Conservation (phyloP, 1,284 basidiomycete species). For the Ceratobasidium sp. region DNA sequence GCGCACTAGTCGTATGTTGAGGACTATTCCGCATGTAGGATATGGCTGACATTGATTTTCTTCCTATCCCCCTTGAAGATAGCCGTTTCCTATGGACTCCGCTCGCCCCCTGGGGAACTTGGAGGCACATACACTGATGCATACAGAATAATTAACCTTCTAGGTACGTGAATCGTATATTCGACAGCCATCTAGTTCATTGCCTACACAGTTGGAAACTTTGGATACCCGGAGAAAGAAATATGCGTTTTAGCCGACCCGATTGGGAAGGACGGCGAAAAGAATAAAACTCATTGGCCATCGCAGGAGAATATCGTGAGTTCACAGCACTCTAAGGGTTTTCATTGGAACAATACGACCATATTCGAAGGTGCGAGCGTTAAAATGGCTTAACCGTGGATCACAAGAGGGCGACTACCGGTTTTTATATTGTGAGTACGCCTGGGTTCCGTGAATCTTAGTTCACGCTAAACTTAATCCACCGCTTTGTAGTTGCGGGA, state of each 20-base stretch:
- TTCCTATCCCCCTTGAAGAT: background rate
- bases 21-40: background rate
- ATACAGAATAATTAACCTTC: slow-evolving; percentile 6
- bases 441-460: background rate
- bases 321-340: background rate
- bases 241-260: slow-evolving; percentile 36
- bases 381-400: background rate
- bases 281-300: background rate
- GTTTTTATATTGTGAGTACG: slow-evolving; percentile 25
- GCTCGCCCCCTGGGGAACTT: background rate
- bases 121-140: background rate
- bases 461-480: background rate
- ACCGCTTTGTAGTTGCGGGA: slow-evolving; percentile 11
- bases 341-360: background rate
- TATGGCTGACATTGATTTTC: background rate
- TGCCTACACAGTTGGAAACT: background rate
- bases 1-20: background rate
- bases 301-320: slow-evolving; percentile 24
- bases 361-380: background rate
- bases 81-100: background rate
- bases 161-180: background rate
- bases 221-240: slow-evolving; percentile 1
- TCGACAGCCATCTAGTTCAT: background rate
- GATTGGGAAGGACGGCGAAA: background rate
- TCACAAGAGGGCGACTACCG: background rate